These are phyloP conservation scores for Sphagnum tenellum DNA, from an alignment of 225 moss, liverwort and hornwort species.

Conservation along the genomic window DNA sequence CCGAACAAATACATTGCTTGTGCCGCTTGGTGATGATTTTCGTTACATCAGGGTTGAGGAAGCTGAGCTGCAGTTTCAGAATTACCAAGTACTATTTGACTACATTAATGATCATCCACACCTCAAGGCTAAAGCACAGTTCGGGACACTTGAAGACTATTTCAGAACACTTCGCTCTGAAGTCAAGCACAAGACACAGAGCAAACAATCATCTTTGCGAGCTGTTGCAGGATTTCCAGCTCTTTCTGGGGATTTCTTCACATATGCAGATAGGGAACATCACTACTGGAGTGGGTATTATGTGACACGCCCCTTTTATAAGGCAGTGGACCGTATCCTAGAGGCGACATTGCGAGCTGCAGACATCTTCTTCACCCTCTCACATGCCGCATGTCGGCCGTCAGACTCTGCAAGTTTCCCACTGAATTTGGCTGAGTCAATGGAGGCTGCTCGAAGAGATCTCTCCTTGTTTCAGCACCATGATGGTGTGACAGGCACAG, in stretches of 20 bases:
- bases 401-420: constrained; percentile 18
- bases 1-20: constrained; percentile 73
- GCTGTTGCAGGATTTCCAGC: constrained; percentile 73
- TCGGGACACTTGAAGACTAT: constrained; percentile 91
- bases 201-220: constrained; percentile 12
- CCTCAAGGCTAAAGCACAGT: constrained; percentile 60
- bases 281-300: constrained; percentile 99
- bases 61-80: constrained; percentile 81
- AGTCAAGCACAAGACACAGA: constrained; percentile 15
- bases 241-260: constrained; percentile 95
- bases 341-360: constrained; percentile 88
- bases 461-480: constrained; percentile 96
- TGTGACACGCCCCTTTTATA: constrained; percentile 89
- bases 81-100: constrained; percentile 87
- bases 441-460: constrained; percentile 77
- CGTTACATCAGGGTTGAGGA: constrained; percentile 77
- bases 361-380: constrained; percentile 76
- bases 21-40: constrained; percentile 95
- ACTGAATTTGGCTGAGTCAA: constrained; percentile 36
- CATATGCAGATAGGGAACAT: constrained; percentile 75
- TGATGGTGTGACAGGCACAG: constrained; percentile 95
- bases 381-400: constrained; percentile 42
- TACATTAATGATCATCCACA: constrained; percentile 71
- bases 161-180: constrained; percentile 74
- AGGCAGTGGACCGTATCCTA: constrained; percentile 89